Conservation (phyloP, 1,139 yeast species). For the Blastobotrys proliferans region DNA sequence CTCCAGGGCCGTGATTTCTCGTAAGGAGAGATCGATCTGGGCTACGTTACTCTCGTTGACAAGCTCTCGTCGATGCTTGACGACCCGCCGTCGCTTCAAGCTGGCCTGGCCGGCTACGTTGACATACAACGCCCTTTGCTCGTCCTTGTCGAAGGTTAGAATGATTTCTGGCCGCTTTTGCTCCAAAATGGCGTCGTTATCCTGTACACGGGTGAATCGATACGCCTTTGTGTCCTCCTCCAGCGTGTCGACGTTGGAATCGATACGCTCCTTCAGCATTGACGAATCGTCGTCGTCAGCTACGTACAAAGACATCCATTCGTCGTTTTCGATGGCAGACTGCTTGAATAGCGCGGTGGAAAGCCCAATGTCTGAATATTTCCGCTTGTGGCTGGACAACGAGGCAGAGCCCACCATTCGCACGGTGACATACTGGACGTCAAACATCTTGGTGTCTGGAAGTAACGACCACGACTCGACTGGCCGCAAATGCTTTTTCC, state of each 20-base stretch:
- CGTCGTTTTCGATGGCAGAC: conserved; percentile 67
- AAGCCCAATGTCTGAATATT: conserved; percentile 44
- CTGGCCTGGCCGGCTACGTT: conserved; percentile 78
- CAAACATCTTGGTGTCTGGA: conserved; percentile 89
- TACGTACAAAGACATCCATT: conserved; percentile 76
- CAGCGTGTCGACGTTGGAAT: conserved; percentile 29
- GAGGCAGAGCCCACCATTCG: conserved; percentile 80
- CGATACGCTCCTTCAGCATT: conserved; percentile 26
- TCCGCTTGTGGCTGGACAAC: conserved; percentile 43
- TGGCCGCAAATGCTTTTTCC: conserved; percentile 67
- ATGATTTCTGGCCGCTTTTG: conserved; percentile 55
- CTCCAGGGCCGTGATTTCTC: conserved; percentile 74
- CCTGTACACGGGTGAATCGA: conserved; percentile 63
- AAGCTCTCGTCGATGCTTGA: conserved; percentile 47
- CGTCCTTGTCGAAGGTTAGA: conserved; percentile 48
- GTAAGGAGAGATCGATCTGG: conserved; percentile 54
- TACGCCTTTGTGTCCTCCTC: conserved; percentile 45
- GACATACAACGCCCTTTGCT: conserved; percentile 64
- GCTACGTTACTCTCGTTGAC: conserved; percentile 45
- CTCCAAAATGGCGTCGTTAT: conserved; percentile 69
- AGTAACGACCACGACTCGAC: conserved; percentile 74
- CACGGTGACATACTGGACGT: conserved; percentile 65
- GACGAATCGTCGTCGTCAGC: conserved; percentile 40
- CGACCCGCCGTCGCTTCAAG: conserved; percentile 77
- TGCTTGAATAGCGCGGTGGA: conserved; percentile 71